Conservation (phyloP, 179 eudicot species). For the Vitellaria paradoxa region DNA sequence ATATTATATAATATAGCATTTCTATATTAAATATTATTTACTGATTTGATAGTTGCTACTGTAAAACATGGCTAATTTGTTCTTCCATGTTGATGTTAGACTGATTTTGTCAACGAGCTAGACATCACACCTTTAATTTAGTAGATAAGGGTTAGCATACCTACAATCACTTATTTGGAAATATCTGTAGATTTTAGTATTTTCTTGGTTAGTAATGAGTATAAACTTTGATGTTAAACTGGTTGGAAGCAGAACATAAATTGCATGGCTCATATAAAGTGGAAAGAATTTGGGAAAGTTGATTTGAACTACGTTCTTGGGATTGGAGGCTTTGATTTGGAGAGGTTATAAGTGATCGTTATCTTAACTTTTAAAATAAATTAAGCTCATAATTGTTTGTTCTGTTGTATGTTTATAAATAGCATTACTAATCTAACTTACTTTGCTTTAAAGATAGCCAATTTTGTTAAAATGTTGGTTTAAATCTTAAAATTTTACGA, state of each 20-base stretch:
- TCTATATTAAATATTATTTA: too few species aligned
- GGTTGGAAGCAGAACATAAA: slow-evolving; percentile 63
- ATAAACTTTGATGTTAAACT: not conserved
- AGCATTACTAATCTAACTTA: too few species aligned
- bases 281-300: slow-evolving; percentile 80
- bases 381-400: too few species aligned
- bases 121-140: slow-evolving; percentile 60
- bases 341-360: slow-evolving; percentile 54
- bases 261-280: slow-evolving; percentile 70
- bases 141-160: slow-evolving; percentile 65
- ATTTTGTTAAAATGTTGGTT: too few species aligned
- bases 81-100: slow-evolving; percentile 44
- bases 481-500: too few species aligned
- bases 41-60: not conserved
- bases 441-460: too few species aligned
- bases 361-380: too few species aligned
- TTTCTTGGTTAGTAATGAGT: not conserved
- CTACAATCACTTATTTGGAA: slow-evolving; percentile 9
- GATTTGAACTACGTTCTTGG: slow-evolving; percentile 97
- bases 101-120: slow-evolving; percentile 79
- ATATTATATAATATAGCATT: not conserved
- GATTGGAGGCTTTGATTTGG: slow-evolving; percentile 98
- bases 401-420: too few species aligned
- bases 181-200: slow-evolving; percentile 1
- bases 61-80: slow-evolving; percentile 2